Evolutionary conservation across 345 rosid species (phyloP).

Genomic region (Linum tenue): DNA sequence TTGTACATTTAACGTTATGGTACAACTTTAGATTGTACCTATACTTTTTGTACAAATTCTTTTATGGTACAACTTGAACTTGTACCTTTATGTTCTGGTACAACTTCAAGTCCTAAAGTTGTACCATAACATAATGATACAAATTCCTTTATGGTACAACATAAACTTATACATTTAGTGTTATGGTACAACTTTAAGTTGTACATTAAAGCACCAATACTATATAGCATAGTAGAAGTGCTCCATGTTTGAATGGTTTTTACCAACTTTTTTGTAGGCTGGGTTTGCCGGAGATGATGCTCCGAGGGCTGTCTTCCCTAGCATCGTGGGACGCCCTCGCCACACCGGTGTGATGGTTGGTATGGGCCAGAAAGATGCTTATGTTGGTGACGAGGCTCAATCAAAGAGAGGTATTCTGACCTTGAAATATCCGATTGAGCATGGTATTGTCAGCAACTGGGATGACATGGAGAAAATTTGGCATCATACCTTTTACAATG

Average conservation of each 20-base stretch:
- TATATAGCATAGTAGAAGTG: too few species aligned
- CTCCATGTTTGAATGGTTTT: neutral
- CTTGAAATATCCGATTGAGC: slow-evolving; percentile 5
- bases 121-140: too few species aligned
- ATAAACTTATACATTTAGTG: too few species aligned
- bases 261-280: neutral
- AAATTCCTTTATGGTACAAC: too few species aligned
- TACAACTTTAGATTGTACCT: too few species aligned
- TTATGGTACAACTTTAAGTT: too few species aligned
- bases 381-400: slow-evolving; percentile 6
- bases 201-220: too few species aligned
- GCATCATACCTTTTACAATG: slow-evolving; percentile 8
- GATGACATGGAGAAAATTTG: slow-evolving; percentile 6
- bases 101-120: too few species aligned
- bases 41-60: too few species aligned
- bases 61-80: too few species aligned
- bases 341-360: slow-evolving; percentile 4
- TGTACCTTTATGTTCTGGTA: too few species aligned
- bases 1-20: too few species aligned
- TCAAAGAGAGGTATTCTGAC: slow-evolving; percentile 6
- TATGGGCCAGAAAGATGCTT: slow-evolving; percentile 5
- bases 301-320: slow-evolving; percentile 4
- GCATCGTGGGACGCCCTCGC: slow-evolving; percentile 5
- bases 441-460: slow-evolving; percentile 1
- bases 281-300: slow-evolving; percentile 5